Percentiles rank a stretch among this genome's conserved stretches.
Conservation (phyloP, 176 grass and related monocot genomes). For the Secale cereale region DNA sequence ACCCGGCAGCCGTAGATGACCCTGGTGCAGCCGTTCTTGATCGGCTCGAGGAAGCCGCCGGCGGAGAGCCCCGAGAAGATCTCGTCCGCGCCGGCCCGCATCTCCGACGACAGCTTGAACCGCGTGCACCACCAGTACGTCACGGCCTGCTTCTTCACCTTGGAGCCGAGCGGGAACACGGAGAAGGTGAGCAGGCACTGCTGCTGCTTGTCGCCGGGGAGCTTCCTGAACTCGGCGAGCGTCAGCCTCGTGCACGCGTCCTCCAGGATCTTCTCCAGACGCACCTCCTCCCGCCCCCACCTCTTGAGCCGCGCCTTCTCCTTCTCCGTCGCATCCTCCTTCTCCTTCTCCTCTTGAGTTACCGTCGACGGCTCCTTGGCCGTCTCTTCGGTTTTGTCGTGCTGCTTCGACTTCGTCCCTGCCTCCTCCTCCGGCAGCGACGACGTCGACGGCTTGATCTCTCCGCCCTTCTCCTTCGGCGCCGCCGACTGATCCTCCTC, state of each 20-base stretch:
- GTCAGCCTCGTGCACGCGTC: conserved; percentile 13
- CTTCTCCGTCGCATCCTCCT: no score
- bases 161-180: conserved; percentile 23
- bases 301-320: background rate
- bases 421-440: background rate
- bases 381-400: background rate
- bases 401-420: background rate
- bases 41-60: conserved; percentile 38
- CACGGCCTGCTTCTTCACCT: conserved; percentile 45
- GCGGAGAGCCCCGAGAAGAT: background rate
- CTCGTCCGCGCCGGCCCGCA: background rate
- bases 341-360: background rate
- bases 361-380: background rate
- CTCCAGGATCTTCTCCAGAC: conserved; percentile 33
- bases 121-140: conserved; percentile 42
- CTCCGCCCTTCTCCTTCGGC: background rate
- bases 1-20: conserved; percentile 45
- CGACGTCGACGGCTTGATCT: background rate
- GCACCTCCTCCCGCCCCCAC: background rate
- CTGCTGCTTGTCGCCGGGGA: background rate
- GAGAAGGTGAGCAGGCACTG: conserved; percentile 45
- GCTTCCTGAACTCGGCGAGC: background rate
- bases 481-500: background rate
- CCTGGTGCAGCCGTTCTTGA: conserved; percentile 23
- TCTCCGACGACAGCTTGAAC: background rate